These are phyloP conservation scores for Paraphaeosphaeria minitans DNA, from an alignment of 2,329 filamentous ascomycete species.

Conservation along the genomic window DNA sequence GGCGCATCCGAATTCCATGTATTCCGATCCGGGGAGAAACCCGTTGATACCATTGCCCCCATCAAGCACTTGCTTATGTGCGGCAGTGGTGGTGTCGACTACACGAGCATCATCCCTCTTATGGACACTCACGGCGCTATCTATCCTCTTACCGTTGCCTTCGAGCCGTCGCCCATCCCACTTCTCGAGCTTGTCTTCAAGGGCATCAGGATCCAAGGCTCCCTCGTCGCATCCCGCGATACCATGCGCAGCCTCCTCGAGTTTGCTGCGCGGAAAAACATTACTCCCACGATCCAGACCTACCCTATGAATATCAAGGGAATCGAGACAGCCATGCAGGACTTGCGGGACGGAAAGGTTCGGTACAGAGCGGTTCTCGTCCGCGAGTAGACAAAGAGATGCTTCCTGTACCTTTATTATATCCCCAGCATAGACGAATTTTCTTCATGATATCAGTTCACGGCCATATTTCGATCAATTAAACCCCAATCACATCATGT, in stretches of 20 bases:
- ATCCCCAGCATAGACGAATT: background rate
- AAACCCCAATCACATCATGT: too few species aligned
- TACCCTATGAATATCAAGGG: background rate
- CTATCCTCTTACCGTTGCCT: slow-evolving; percentile 3
- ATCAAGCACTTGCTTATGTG: background rate
- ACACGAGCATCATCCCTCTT: slow-evolving; percentile 1
- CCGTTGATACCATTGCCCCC: background rate
- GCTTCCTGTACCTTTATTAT: background rate
- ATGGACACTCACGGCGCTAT: background rate
- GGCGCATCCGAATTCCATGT: slow-evolving; percentile 3
- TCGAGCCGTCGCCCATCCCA: background rate
- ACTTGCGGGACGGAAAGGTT: background rate
- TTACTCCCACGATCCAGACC: background rate
- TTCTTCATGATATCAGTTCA: background rate
- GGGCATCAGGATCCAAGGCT: background rate
- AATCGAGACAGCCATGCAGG: background rate
- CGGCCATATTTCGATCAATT: too few species aligned
- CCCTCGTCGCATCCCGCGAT: slow-evolving; percentile 1
- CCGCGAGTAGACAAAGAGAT: background rate
- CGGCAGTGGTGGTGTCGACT: background rate
- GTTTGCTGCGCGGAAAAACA: slow-evolving; percentile 1
- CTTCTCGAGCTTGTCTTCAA: background rate
- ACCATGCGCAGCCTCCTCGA: background rate
- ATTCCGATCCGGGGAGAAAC: background rate
- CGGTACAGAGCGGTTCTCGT: background rate